These are phyloP conservation scores for Dacryopinax primogenitus DNA, from an alignment of 768 basidiomycete species.

Conservation along the genomic window DNA sequence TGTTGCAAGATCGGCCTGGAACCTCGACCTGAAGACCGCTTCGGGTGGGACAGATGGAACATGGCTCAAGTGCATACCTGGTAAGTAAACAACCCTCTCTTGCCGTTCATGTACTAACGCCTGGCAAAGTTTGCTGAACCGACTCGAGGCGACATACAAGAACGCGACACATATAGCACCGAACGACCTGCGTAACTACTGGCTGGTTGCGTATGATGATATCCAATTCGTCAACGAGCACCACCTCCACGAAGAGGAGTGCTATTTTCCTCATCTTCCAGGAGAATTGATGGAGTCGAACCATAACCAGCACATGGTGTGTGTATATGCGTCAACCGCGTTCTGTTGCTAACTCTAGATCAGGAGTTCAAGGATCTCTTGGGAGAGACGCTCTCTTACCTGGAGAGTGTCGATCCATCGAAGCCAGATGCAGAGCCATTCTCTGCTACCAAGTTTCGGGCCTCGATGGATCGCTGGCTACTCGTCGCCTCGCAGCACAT, in stretches of 20 bases:
- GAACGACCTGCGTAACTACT: neutral
- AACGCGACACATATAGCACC: neutral
- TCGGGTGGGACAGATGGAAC: neutral
- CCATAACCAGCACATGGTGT: neutral
- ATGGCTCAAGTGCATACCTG: neutral
- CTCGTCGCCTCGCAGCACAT: neutral
- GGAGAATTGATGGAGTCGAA: neutral
- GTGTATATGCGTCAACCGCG: neutral
- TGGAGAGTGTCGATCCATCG: neutral
- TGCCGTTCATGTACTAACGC: neutral
- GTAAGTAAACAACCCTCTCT: neutral
- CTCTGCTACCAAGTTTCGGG: neutral
- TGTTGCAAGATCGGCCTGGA: neutral
- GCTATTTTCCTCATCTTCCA: neutral
- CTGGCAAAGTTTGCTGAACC: neutral
- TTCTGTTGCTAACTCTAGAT: neutral
- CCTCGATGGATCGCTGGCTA: neutral
- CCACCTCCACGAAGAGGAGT: neutral
- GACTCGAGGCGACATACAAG: neutral
- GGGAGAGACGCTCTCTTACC: neutral
- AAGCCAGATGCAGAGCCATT: neutral
- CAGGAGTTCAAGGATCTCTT: neutral
- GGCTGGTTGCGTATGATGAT: neutral
- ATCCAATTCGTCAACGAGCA: neutral
- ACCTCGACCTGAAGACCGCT: neutral